A percentile compares a stretch with the other conserved stretches of the same genome.
These are phyloP conservation scores for Colletotrichum sojae DNA, from an alignment of 2,329 filamentous ascomycete species.

Conservation along the genomic window DNA sequence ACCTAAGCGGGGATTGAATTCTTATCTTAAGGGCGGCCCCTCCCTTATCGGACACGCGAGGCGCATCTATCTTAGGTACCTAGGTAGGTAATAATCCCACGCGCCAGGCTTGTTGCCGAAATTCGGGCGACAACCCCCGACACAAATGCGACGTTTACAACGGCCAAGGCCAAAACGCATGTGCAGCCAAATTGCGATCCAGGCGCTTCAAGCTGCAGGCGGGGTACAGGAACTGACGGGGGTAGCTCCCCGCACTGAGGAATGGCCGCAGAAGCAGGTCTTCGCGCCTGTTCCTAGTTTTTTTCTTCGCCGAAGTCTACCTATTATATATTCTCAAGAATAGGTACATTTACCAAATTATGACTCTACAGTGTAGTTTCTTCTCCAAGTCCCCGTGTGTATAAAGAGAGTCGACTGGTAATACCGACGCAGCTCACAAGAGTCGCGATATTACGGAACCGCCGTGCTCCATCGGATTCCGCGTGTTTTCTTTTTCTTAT, in stretches of 20 bases:
- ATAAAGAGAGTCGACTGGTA: too few relatives aligned
- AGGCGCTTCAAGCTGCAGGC: conserved; percentile 21
- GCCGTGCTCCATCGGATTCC: too few relatives aligned
- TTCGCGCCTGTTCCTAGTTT: too few relatives aligned
- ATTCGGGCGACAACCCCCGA: conserved; percentile 30
- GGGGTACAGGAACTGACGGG: conserved; percentile 35
- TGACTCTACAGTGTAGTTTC: too few relatives aligned
- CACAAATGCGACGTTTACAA: conserved; percentile 9
- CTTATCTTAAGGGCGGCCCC: conserved; percentile 29
- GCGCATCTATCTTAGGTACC: conserved; percentile 5
- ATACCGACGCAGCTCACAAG: too few relatives aligned
- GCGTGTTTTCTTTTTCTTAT: too few relatives aligned
- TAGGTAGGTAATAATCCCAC: neutral
- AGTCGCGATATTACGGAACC: too few relatives aligned
- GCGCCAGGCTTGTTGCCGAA: conserved; percentile 18
- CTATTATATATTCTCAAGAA: too few relatives aligned
- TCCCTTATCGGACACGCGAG: conserved; percentile 33
- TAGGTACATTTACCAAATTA: too few relatives aligned
- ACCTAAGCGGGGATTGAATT: conserved; percentile 32
- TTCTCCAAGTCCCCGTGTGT: neutral
- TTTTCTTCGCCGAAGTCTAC: too few relatives aligned
- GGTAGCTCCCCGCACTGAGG: conserved; percentile 33
- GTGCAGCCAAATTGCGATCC: conserved; percentile 15
- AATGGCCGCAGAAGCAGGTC: neutral
- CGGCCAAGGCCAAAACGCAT: neutral